These are phyloP conservation scores for Pseudocercospora eumusae DNA, from an alignment of 2,329 filamentous ascomycete species.

Conservation along the genomic window DNA sequence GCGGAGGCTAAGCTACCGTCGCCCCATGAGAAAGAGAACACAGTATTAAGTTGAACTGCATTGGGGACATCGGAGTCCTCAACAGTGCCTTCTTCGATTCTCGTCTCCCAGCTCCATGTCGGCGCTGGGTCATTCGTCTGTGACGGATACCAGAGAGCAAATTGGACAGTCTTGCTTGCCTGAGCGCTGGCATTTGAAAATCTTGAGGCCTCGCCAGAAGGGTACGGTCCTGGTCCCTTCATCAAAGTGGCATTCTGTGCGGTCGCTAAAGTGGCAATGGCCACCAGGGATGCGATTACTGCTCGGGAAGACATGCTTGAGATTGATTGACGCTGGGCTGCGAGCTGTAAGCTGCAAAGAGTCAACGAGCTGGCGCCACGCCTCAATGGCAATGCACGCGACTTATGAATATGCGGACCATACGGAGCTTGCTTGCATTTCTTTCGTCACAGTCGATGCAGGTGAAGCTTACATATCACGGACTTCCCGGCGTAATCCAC, in stretches of 20 bases:
- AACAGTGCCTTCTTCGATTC: slow-evolving; percentile 14
- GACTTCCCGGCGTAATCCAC: slow-evolving; percentile 7
- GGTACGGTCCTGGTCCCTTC: slow-evolving; percentile 16
- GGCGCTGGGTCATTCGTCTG: slow-evolving; percentile 14
- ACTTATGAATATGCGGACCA: slow-evolving; percentile 8
- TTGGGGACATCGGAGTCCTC: slow-evolving; percentile 13
- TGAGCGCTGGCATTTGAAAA: slow-evolving; percentile 2
- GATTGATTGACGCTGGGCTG: background rate
- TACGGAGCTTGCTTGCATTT: slow-evolving; percentile 10
- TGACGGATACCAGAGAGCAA: slow-evolving; percentile 17
- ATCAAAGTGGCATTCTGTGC: slow-evolving; percentile 18
- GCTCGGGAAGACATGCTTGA: slow-evolving; percentile 3
- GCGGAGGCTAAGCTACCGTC: slow-evolving; percentile 11
- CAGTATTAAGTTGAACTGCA: slow-evolving; percentile 16
- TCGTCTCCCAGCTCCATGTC: slow-evolving; percentile 15
- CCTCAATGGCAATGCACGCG: slow-evolving; percentile 9
- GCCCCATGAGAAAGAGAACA: slow-evolving; percentile 17
- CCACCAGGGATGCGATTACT: slow-evolving; percentile 4
- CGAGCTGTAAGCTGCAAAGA: background rate
- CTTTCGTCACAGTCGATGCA: slow-evolving; percentile 11
- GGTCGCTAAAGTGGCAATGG: slow-evolving; percentile 7
- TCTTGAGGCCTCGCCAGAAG: background rate
- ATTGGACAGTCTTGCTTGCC: slow-evolving; percentile 13
- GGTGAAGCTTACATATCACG: slow-evolving; percentile 13
- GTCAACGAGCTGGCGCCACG: background rate